phyloP scores from a whole-genome alignment of 306 rosid genomes.

The Prunus dulcis region DNA sequence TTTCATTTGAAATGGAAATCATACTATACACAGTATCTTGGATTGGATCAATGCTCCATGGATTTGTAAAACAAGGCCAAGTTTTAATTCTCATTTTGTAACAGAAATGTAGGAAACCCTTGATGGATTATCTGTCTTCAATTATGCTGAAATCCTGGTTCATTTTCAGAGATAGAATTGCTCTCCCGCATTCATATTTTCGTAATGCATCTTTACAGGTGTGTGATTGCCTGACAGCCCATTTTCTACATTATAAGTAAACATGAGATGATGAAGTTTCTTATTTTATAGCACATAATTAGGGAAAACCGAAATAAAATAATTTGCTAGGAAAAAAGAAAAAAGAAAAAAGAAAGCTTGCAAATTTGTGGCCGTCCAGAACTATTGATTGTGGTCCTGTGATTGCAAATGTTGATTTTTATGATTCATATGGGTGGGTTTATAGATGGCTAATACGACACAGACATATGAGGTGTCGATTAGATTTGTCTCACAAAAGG shows the following conservation, averaged over 20 bases:
- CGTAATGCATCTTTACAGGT: no score
- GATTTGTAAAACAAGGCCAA: constrained; percentile 1
- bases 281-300: not conserved
- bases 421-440: no score
- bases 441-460: constrained; percentile 30
- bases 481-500: constrained; percentile 26
- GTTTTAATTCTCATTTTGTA: not conserved
- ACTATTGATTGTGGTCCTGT: not conserved
- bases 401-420: not conserved
- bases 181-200: no score
- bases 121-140: not conserved
- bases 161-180: no score
- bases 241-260: not conserved
- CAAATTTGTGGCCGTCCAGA: not conserved
- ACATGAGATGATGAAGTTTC: not conserved
- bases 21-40: not conserved
- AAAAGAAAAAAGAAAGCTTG: no score
- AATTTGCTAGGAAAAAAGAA: no score
- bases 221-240: not conserved
- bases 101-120: not conserved
- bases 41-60: constrained; percentile 4
- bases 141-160: no score
- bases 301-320: not conserved
- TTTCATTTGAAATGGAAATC: not conserved
- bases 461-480: constrained; percentile 35